Base-by-base conservation (phyloP, 345 rosid species). In the Firmiana major region DNA sequence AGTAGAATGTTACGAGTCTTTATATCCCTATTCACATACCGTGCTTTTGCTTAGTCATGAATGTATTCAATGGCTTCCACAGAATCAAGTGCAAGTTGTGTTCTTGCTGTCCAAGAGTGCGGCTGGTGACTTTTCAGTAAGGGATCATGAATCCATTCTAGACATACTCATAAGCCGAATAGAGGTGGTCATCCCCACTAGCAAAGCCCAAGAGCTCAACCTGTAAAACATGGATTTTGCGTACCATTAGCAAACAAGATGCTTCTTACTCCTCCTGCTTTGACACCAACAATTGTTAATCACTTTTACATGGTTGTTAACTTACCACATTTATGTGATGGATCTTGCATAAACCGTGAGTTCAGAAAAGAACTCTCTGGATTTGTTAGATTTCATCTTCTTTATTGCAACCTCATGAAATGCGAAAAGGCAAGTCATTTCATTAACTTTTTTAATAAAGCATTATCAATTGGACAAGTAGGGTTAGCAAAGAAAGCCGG, bases 301-400 rank as follows among this genome's bases (percentile, higher is more conserved):
- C 46, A n/a, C 7, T 17, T 57, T 22, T 57, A 34, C 21, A 78
- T 54, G 22, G 31, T 31, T 48, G 60, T 49, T 36, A 51, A 70
- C 90, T 76, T 71, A 89, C 94, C 86, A 88, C 91, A 75, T 89
- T 91, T 45, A 86, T 89, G 78, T 89, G 90, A 84, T 89, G 92
- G 78, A 91, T 78, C 83, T 87, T 91, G 84, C 90, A 86, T 70
- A 88, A 66, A 81, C 88, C 91, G 83, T 88, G 59, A 89, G 86
- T 84, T 91, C 90, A 19, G 88, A 89, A n/a, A 87, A 88, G 78
- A 91, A 91, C 84, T 91, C 90, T 74, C 82, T 88, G 34, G 90
- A 86, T 75, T 91, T 91, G 83, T 82, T 91, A 4, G 90, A 91
- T 79, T 79, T 83, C 94, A 88, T 91, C 88, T 87, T 83, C 92